A percentile compares a stretch with the other conserved stretches of the same genome.
Evolutionary conservation across 345 rosid genomes (phyloP).

Genomic region (Brassica juncea): DNA sequence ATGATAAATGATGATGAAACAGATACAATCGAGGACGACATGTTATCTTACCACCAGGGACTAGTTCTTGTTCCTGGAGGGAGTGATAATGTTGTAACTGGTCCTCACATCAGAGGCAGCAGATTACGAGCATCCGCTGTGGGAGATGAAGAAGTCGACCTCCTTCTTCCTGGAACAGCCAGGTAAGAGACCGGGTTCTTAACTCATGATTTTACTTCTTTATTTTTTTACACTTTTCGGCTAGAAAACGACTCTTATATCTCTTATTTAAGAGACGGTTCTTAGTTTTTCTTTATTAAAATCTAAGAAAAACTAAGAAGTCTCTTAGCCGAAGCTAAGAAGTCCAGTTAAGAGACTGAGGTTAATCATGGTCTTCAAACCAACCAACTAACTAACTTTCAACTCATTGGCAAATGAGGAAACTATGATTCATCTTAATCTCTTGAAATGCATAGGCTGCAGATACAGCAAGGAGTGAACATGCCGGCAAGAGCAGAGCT

Average conservation of each 20-base stretch:
- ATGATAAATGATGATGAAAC: conserved; percentile 16
- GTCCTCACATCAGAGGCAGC: conserved; percentile 91
- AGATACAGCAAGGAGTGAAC: conserved; percentile 95
- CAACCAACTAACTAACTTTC: conserved; percentile 3
- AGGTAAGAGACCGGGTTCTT: conserved; percentile 49
- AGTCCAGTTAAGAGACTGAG: no score
- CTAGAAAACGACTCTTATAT: no score
- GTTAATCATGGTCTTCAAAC: no score
- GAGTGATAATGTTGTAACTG: conserved; percentile 71
- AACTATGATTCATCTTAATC: background rate
- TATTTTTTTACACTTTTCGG: no score
- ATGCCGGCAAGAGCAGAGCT: conserved; percentile 96
- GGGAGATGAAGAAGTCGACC: conserved; percentile 95
- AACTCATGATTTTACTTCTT: no score
- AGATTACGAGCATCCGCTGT: conserved; percentile 78
- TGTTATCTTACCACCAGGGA: conserved; percentile 79
- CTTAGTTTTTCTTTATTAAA: no score
- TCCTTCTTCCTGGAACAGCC: conserved; percentile 97
- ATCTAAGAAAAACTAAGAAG: no score
- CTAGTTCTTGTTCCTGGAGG: conserved; percentile 90
- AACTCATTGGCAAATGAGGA: background rate
- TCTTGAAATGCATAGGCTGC: conserved; percentile 54
- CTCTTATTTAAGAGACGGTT: no score
- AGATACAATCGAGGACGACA: conserved; percentile 77
- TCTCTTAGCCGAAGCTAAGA: no score